Conservation (phyloP, 2,329 filamentous ascomycete species). For the Ophiosphaerella herpotricha region DNA sequence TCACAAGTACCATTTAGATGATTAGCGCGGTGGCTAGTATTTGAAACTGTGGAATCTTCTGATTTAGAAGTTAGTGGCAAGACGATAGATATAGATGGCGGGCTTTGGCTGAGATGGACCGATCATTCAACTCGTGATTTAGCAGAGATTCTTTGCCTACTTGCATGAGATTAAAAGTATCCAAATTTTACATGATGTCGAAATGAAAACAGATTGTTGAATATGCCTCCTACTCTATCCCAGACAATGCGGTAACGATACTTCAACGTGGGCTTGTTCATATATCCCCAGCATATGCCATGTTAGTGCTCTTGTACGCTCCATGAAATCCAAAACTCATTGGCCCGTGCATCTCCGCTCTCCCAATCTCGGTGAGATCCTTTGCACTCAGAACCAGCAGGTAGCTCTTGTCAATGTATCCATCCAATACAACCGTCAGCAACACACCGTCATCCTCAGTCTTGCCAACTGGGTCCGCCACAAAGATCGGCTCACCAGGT, state of each 20-base stretch:
- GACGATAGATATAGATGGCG: too few species aligned
- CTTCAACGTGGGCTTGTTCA: neutral
- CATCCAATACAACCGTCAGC: slow-evolving; percentile 68
- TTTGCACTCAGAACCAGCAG: slow-evolving; percentile 67
- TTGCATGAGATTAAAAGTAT: too few species aligned
- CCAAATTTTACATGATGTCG: too few species aligned
- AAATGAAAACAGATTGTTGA: neutral
- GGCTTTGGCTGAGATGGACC: too few species aligned
- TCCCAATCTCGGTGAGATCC: slow-evolving; percentile 66
- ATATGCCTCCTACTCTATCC: neutral
- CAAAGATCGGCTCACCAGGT: slow-evolving; percentile 72
- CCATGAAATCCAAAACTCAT: slow-evolving; percentile 71
- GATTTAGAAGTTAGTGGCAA: too few species aligned
- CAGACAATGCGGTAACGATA: neutral
- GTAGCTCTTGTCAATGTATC: slow-evolving; percentile 63
- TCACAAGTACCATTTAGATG: too few species aligned
- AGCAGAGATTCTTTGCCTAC: too few species aligned
- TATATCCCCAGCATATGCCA: slow-evolving; percentile 18
- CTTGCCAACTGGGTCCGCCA: slow-evolving; percentile 55
- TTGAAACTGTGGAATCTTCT: too few species aligned
- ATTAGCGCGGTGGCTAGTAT: too few species aligned
- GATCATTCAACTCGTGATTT: too few species aligned
- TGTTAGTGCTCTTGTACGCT: slow-evolving; percentile 46
- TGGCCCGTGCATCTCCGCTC: slow-evolving; percentile 65
- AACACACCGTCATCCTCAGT: slow-evolving; percentile 68